These are phyloP conservation scores for Dipteronia sinensis DNA, from an alignment of 345 rosid species.

Conservation along the genomic window DNA sequence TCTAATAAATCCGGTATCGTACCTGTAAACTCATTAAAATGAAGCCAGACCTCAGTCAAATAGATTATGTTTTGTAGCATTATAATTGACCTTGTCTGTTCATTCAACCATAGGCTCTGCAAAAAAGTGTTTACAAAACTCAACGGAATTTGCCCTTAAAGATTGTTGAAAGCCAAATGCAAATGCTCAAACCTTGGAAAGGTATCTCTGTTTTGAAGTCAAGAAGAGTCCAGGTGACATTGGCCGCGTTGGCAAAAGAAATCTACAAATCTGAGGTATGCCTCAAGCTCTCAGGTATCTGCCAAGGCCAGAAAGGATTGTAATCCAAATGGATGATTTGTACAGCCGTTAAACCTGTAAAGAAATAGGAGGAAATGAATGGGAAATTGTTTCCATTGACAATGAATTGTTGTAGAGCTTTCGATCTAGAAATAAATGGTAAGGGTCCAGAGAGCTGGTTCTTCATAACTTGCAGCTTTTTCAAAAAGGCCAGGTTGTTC, in stretches of 20 bases:
- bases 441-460: conserved; percentile 52
- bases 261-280: conserved; percentile 44
- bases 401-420: conserved; percentile 33
- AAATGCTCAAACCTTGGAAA: conserved; percentile 33
- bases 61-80: no score
- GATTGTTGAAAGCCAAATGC: no score
- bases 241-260: conserved; percentile 49
- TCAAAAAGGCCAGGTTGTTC: conserved; percentile 41
- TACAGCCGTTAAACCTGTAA: conserved; percentile 51
- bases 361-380: conserved; percentile 58
- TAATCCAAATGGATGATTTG: conserved; percentile 38
- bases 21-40: no score
- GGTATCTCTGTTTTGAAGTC: conserved; percentile 31
- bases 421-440: conserved; percentile 60
- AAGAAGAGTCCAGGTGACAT: conserved; percentile 54
- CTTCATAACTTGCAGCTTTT: conserved; percentile 49
- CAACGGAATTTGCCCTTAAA: no score
- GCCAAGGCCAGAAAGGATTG: conserved; percentile 55
- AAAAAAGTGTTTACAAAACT: no score
- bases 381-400: conserved; percentile 49
- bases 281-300: conserved; percentile 49
- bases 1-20: no score
- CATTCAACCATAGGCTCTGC: no score
- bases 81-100: no score
- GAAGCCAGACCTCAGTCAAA: no score